Evolutionary conservation across 441 rosid species (phyloP).

Genomic region (Manihot esculenta): DNA sequence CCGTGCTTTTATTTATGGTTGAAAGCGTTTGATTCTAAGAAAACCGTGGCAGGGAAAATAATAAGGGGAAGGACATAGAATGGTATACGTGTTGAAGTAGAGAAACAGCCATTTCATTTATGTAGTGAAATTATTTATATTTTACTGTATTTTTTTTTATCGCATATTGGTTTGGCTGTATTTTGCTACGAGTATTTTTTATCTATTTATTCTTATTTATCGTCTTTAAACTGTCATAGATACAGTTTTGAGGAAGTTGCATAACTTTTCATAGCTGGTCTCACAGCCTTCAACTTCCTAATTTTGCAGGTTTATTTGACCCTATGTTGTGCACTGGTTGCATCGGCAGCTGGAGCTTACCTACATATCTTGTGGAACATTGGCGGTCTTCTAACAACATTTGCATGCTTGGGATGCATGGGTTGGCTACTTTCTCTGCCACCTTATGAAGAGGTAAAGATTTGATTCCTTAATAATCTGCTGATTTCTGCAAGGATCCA

Average conservation of each 20-base stretch:
- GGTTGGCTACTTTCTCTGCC: conserved; percentile 52
- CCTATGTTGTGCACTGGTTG: conserved; percentile 65
- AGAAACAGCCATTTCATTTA: too few species aligned
- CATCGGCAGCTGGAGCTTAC: conserved; percentile 69
- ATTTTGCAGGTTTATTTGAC: conserved; percentile 64
- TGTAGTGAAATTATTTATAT: too few species aligned
- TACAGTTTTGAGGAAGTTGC: neutral
- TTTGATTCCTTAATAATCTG: neutral
- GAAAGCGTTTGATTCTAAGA: too few species aligned
- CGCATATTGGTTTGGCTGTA: too few species aligned
- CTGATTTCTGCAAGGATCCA: neutral
- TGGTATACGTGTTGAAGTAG: too few species aligned
- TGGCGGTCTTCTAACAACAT: conserved; percentile 66
- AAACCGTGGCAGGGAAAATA: too few species aligned
- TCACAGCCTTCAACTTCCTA: neutral
- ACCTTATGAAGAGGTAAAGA: conserved; percentile 47
- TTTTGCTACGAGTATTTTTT: too few species aligned
- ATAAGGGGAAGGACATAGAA: too few species aligned
- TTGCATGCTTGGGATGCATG: conserved; percentile 58
- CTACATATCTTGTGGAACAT: conserved; percentile 73
- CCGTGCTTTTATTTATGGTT: too few species aligned
- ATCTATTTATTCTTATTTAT: neutral
- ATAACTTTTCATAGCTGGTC: neutral
- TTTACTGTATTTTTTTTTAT: too few species aligned
- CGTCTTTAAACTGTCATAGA: neutral